These are phyloP conservation scores for Paramecium pentaurelia DNA, from an alignment of 73 alveolate species.

Conservation along the genomic window DNA sequence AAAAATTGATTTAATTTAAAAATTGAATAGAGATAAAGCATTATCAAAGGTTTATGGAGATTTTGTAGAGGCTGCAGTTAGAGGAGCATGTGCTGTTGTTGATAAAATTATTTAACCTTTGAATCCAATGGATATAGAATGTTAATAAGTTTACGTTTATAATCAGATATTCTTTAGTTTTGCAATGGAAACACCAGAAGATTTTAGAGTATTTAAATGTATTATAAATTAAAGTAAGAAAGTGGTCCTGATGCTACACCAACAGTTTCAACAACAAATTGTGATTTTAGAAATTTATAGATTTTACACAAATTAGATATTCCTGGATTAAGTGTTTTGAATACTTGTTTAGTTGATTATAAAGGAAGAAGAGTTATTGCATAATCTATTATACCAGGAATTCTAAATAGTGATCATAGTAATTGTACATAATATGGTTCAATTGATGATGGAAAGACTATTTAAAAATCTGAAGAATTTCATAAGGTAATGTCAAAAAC, in stretches of 20 bases:
- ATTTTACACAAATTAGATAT: constrained; percentile 73
- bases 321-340: constrained; percentile 78
- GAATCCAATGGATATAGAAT: constrained; percentile 85
- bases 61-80: constrained; percentile 86
- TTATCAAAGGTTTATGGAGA: constrained; percentile 79
- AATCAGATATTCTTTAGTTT: constrained; percentile 85
- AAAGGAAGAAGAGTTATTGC: constrained; percentile 88
- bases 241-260: constrained; percentile 83
- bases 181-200: constrained; percentile 74
- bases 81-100: constrained; percentile 86
- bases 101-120: constrained; percentile 74
- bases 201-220: constrained; percentile 57
- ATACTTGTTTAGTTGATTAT: constrained; percentile 79
- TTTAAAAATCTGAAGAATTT: constrained; percentile 70
- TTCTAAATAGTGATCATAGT: constrained; percentile 75
- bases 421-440: constrained; percentile 84
- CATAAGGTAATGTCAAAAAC: constrained; percentile 75
- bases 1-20: constrained; percentile 62
- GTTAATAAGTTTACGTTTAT: constrained; percentile 81
- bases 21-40: constrained; percentile 87
- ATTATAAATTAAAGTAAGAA: constrained; percentile 56
- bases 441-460: constrained; percentile 87
- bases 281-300: constrained; percentile 81
- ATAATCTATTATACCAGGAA: constrained; percentile 89
- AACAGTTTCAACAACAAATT: constrained; percentile 79